Conservation (phyloP, 371 early-diverging fungal genomes). For the Capillidium rhysosporum region DNA sequence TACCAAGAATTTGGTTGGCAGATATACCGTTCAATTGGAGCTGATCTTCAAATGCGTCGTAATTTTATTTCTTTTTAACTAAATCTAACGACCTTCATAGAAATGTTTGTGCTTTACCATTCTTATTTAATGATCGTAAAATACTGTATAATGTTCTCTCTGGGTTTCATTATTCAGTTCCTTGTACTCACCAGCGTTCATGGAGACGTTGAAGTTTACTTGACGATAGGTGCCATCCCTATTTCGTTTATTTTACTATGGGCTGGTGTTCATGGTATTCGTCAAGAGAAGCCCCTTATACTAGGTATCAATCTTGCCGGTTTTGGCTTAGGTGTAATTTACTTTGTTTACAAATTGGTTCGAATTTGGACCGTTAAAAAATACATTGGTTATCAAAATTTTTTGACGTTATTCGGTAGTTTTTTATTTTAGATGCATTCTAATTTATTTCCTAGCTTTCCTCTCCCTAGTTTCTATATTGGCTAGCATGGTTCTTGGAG, state of each 20-base stretch:
- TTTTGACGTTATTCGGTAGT: conserved; percentile 75
- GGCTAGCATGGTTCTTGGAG: conserved; percentile 41
- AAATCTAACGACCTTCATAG: conserved; percentile 15
- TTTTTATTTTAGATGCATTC: neutral
- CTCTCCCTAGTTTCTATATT: conserved; percentile 42
- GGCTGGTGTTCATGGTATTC: conserved; percentile 57
- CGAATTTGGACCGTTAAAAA: conserved; percentile 47
- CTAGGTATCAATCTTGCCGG: conserved; percentile 47
- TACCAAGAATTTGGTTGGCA: conserved; percentile 87
- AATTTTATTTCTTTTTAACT: conserved; percentile 7
- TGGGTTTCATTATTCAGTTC: conserved; percentile 72
- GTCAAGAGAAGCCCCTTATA: conserved; percentile 31
- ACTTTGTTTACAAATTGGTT: conserved; percentile 68
- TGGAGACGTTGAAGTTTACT: conserved; percentile 35
- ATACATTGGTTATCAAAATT: conserved; percentile 37
- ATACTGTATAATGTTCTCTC: conserved; percentile 69
- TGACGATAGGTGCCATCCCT: conserved; percentile 58
- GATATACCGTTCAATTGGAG: conserved; percentile 85
- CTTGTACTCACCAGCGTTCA: conserved; percentile 48
- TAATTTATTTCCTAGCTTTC: conserved; percentile 19
- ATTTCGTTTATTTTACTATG: conserved; percentile 41
- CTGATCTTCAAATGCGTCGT: conserved; percentile 71
- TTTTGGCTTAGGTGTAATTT: conserved; percentile 43
- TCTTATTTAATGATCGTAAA: conserved; percentile 73
- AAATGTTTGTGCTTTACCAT: conserved; percentile 70